Percentiles rank a stretch among this genome's conserved stretches.
phyloP scores from a whole-genome alignment of 176 grass and related monocot genomes.

The Typha latifolia region DNA sequence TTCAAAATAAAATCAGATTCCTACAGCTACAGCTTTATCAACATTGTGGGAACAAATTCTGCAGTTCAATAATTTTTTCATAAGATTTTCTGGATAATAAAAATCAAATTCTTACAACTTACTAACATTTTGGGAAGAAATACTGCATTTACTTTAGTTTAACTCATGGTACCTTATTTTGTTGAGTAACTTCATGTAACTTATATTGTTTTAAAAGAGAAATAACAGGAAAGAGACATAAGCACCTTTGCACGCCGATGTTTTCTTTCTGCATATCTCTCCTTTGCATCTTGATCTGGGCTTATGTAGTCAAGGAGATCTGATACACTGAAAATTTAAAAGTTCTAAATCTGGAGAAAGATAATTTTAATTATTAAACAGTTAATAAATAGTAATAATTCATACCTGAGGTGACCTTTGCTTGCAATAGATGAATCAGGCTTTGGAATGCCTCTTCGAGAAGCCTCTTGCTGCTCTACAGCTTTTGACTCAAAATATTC shows the following conservation, averaged over 20 bases:
- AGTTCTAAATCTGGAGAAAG: constrained; percentile 47
- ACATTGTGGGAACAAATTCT: no score
- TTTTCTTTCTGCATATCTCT: constrained; percentile 70
- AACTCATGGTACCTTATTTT: background rate
- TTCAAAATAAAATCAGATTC: no score
- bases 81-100: no score
- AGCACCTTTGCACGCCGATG: constrained; percentile 67
- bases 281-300: constrained; percentile 83
- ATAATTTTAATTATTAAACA: constrained; percentile 8
- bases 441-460: constrained; percentile 88
- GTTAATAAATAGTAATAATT: constrained; percentile 29
- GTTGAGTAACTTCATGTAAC: background rate
- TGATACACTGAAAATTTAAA: constrained; percentile 76
- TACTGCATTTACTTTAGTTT: background rate
- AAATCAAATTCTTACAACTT: background rate
- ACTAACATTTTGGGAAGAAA: background rate
- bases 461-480: constrained; percentile 84
- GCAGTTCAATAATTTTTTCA: no score
- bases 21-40: no score
- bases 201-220: constrained; percentile 10
- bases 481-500: constrained; percentile 98
- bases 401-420: constrained; percentile 98
- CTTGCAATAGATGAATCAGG: constrained; percentile 98
- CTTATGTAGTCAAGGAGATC: constrained; percentile 99
- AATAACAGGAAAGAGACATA: constrained; percentile 4